Evolutionary conservation across 2,329 filamentous ascomycete genomes (phyloP), one percentile per base, ranked within the genome.

Genomic region (Cladophialophora chaetospira): DNA sequence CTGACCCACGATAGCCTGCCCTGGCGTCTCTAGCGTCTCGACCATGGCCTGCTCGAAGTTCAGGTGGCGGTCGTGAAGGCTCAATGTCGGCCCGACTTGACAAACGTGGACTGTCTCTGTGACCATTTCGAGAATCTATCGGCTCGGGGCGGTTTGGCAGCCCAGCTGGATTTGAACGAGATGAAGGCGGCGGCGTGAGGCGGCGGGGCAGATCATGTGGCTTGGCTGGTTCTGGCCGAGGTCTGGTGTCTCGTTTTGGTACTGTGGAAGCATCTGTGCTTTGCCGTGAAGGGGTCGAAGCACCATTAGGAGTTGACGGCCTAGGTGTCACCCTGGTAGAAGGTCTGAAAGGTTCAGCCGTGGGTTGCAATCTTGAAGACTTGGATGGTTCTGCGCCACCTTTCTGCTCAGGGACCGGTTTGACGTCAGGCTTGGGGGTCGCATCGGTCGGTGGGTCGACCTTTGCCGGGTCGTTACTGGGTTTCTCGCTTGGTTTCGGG

Each of bases 391-490:
- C 47, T n/a, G 48, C 47, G 3, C 49, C 23, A 28, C 63, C 61
- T 17, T 52, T 55, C 38, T 59, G 57, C n/a, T 58, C 53, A 28
- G 45, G 40, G 38, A 62, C 60, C 40, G 31, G 44, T 11, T 48
- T 65, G 45, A 40, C 25, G 29, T 65, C 65, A 10, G 52, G 17
- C 17, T 61, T 58, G 15, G 60, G 47, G 4, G 65, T 51, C 11
- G 62, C 67, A 64, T 77, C 74, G 3, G 63, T 61, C 70, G 75
- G 75, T 55, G 73, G 76, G 5, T 74, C 72, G 61, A 77, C 76
- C 62, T 77, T 75, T 46, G 76, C 74, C 55, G 78, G 74, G 9
- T 74, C 75, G 63, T 77, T 75, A 54, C 76, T 74, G 11, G 75
- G 73, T 29, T 45, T 44, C 26, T 57, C 77, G 73, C 25, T 21